Evolutionary conservation across 176 grass and related monocot genomes (phyloP), one percentile per base, ranked within the genome.

Genomic region (Tuctoria greenei): DNA sequence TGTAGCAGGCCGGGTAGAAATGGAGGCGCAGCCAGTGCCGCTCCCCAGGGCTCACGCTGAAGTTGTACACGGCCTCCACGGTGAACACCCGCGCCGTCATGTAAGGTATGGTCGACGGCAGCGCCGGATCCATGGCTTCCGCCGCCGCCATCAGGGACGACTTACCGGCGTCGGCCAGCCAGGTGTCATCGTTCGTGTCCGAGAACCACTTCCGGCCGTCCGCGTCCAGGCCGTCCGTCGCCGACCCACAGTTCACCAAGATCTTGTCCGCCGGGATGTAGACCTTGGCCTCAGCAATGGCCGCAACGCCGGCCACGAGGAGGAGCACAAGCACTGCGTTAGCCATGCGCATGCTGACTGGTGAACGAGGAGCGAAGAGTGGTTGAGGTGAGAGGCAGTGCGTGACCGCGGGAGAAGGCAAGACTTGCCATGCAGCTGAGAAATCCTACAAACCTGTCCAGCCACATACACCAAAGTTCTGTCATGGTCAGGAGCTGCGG

Each of bases 1-100:
- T 88, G 83, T 93, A 97, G 38, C 61, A 77, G 27, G 93, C 64
- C 8, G 90, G 93, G 72, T 97, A 97, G 85, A 97, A 93, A 86
- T 91, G 85, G 58, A 97, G 90, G 47, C 90, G 90, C 15, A 97
- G 42, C 88, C 83, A 97, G 84, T 93, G 88, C 2, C 88, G 88
- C 42, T 89, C 88, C 11, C 26, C 44, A 49, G 72, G 80, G 77
- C 64, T 84, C 56, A 93, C 74, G 6, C 80, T 69, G 75, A 97
- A 88, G 80, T 88, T 89, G 80, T 97, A 97, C 25, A 37, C 66
- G 8, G 90, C 25, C 50, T 83, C 39, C 26, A 64, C 21, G 24
- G 85, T 90, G 85, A 97, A 97, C 61, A 97, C 83, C 31, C 93
- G 86, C 27, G 77, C 88, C 34, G 88, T 76, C 90, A 97, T 87